Base-by-base conservation (phyloP, 1,139 yeast genomes). In the Taiozyma sp. region DNA sequence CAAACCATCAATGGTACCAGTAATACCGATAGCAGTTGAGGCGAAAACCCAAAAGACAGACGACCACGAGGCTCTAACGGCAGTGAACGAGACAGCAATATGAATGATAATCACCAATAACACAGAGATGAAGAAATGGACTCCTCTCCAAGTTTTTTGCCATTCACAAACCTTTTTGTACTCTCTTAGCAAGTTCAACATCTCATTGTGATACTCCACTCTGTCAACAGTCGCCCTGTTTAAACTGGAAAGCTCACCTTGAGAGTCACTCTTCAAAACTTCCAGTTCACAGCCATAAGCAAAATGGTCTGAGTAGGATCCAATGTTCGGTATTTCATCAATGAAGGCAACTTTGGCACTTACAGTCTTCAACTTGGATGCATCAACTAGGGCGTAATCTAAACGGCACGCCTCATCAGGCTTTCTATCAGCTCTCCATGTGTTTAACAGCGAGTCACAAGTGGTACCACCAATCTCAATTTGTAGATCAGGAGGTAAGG, bases 251-350 rank as follows among this genome's bases (percentile, higher is more conserved):
- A 49, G 58, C 42, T 53, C 16, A 34, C 32, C n/a, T 22, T 29
- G 39, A 14, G 43, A 22, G 21, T 50, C 45, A 6, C 24, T 29
- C 22, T 24, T 39, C 6, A 60, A 47, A 6, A 70, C 52, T 50
- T 66, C 63, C 42, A 84, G 65, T 19, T 80, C 79, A 19, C 88
- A 83, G 34, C 80, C 72, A 61, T 90, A 87, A 0, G 93, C 99
- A 74, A 95, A 93, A 71, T 93, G 99, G 65, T 93, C 99, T 0
- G 97, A 89, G 58, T 80, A 85, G 6, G 96, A 86, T 8, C 88
- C 84, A 14, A 80, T 68, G 3, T 74, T 73, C 0, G 87, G 84
- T 13, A 88, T 71, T 22, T 66, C 63, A 46, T 88, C 96, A 0
- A 89, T 83, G 63, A 91, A 90, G 35, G 76, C 75, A 2, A 90